Evolutionary conservation across 768 basidiomycete genomes (phyloP).

Genomic region (Phanerochaete carnosa): DNA sequence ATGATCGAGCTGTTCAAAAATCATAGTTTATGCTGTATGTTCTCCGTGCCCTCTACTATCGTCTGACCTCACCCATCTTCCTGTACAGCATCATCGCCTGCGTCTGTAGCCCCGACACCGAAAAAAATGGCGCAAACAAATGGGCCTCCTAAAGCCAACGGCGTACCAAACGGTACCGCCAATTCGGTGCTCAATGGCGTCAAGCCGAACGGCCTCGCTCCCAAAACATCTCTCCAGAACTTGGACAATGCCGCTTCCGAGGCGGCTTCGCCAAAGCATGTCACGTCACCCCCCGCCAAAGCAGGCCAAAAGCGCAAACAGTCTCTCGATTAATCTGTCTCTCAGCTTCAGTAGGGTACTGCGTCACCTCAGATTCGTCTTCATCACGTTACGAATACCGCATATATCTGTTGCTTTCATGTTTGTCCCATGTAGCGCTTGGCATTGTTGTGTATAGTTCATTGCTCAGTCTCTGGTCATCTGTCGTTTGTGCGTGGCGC

Average conservation of each 20-base stretch:
- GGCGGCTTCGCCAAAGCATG: conserved; percentile 6
- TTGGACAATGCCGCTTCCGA: background rate
- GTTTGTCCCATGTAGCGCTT: background rate
- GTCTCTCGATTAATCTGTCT: conserved; percentile 28
- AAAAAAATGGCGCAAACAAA: conserved; percentile 7
- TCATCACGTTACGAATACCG: background rate
- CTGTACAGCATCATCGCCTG: background rate
- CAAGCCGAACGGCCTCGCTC: background rate
- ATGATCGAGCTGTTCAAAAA: conserved; percentile 65
- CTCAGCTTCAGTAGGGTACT: background rate
- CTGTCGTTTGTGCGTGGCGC: background rate
- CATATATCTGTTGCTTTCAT: background rate
- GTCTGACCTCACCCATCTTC: background rate
- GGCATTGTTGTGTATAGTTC: background rate
- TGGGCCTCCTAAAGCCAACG: conserved; percentile 15
- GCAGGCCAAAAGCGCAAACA: conserved; percentile 60
- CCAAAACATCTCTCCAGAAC: background rate
- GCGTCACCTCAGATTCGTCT: background rate
- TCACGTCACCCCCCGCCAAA: conserved; percentile 21
- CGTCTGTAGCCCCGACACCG: background rate
- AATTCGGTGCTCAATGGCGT: background rate
- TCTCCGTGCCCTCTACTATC: background rate
- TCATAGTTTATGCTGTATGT: conserved; percentile 40
- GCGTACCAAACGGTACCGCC: conserved; percentile 11
- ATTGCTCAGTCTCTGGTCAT: background rate